Base-by-base conservation (phyloP, 2,329 filamentous ascomycete genomes). In the Epichloe sibirici region DNA sequence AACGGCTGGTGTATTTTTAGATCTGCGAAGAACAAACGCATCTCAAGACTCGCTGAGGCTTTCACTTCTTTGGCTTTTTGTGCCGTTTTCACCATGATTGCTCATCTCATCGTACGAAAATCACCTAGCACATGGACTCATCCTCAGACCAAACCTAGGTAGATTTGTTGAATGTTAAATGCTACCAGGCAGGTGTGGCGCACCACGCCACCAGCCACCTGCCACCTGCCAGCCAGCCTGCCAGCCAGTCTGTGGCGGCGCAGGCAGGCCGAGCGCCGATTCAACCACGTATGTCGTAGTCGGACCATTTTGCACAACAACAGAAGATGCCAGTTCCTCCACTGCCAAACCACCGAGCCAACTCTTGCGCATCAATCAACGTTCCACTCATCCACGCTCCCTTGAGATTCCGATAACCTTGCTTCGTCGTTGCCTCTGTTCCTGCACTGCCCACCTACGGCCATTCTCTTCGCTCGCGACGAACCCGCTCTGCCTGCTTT, bases 201-300 rank as follows among this genome's bases (percentile, higher is more conserved):
- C 28, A 31, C 28, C 28, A 8, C 28, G 2, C 17, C 17, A 21
- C 17, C 17, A 21, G 17, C 17, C 17, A 21, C 17, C 17, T 2
- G 2, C 17, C 17, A 21, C 17, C 17, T 2, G 17, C 17, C 23
- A 45, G 17, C 35, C 37, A 13, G 37, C 12, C 37, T 7, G 1
- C 12, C 15, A 38, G 37, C 37, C 37, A 39, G 12, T 39, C 37
- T 39, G 5, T 39, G 37, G 12, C 37, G 12, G 12, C 12, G 12
- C 17, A 21, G 17, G 17, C 17, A 21, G 17, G 17, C 17, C 23
- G 11, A 25, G 23, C 15, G 45, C 45, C 48, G 37, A 48, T 34
- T 46, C 17, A 51, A 50, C 52, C 52, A 53, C 52, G 52, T 53
- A 48, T 53, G 52, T 53, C 52, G 31, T 53, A 51, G 6, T 35